Base-by-base conservation (phyloP, 129 eudicot species). In the Deinandra increscens region DNA sequence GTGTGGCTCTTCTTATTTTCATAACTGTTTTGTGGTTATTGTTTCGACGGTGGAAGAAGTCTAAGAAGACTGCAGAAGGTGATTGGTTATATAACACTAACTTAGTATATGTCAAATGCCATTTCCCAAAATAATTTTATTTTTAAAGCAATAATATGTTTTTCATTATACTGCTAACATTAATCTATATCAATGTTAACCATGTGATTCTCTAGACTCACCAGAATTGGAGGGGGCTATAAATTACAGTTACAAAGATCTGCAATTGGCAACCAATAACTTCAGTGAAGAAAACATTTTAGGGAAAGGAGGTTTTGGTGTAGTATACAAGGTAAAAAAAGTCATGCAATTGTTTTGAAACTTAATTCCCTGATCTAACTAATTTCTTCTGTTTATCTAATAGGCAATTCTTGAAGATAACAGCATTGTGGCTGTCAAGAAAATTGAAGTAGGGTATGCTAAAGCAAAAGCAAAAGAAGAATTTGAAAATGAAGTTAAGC, bases 231-330 rank as follows among this genome's bases (percentile, higher is more conserved):
- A 80, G 61, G 90, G 90, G 13, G 86, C 90, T 14, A 64, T 72
- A 46, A 75, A 43, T 23, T 89, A 79, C 86, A 75, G 22, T 11
- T 86, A 80, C 71, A 86, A 86, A 15, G 90, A 81, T 41, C 74
- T 89, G 69, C 74, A 82, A 65, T 14, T 29, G 19, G 87, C 96
- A 19, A 89, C 96, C 11, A 78, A 80, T 15, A 80, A 80, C 58
- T 89, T 86, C 48, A 80, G 93, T 8, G 71, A 80, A 36, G 82
- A 78, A 59, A 74, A 73, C 63, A 80, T 76, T 48, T 48, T 89
- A 43, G 96, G 96, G 49, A 85, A 80, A 82, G 96, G 96, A 33
- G 90, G 96, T 60, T 89, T 80, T 36, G 93, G 96, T 22, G 88
- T 79, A 61, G 96, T 89, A 9, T 89, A 71, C 81, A 89, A 86